A percentile compares a stretch with the other conserved stretches of the same genome.
Conservation (phyloP, 345 rosid species). For the Eucalyptus pauciflora region DNA sequence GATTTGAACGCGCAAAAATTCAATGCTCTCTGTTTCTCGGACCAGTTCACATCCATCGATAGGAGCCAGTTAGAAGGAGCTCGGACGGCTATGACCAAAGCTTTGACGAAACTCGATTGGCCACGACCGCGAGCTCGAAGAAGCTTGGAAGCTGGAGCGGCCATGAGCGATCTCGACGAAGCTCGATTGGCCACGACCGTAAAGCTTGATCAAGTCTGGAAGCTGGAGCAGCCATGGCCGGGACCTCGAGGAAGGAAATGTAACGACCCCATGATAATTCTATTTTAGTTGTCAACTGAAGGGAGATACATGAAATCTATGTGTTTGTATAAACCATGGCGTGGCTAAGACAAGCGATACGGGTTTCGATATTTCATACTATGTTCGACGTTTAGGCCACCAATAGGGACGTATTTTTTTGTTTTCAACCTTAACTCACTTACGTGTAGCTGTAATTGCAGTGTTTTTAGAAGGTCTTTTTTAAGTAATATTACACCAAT, state of each 20-base stretch:
- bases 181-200: too few species aligned
- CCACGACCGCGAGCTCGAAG: neutral
- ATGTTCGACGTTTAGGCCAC: too few species aligned
- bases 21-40: rapidly evolving
- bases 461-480: neutral
- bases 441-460: rapidly evolving
- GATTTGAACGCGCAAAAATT: rapidly evolving
- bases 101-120: neutral
- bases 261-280: neutral
- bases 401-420: too few species aligned
- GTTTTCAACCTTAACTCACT: rapidly evolving
- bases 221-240: neutral
- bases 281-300: rapidly evolving
- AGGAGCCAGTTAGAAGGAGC: neutral
- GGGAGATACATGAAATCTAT: neutral
- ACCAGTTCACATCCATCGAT: neutral
- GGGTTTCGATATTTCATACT: too few species aligned
- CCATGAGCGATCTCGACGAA: neutral
- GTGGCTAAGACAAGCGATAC: rapidly evolving
- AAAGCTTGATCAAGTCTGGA: rapidly evolving
- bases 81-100: neutral
- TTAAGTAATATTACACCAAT: rapidly evolving
- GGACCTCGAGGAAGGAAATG: neutral
- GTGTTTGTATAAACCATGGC: neutral
- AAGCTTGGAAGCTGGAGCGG: neutral